These are phyloP conservation scores for Alopecurus myosuroides DNA, from an alignment of 176 grass and related monocot species.

Conservation along the genomic window DNA sequence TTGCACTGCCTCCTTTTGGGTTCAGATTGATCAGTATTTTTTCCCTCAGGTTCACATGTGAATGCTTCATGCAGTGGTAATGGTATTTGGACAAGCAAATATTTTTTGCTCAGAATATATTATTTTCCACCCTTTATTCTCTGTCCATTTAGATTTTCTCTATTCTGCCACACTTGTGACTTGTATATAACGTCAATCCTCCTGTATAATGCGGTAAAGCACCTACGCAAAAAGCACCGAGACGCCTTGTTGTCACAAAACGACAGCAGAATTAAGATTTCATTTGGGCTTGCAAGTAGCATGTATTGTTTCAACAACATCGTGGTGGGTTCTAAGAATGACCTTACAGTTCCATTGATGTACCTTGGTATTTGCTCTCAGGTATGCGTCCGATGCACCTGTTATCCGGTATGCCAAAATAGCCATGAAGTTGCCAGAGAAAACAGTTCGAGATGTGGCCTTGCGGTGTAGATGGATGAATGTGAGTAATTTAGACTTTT, in stretches of 20 bases:
- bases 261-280: not conserved
- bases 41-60: not conserved
- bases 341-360: not conserved
- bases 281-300: not conserved
- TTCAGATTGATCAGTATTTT: not conserved
- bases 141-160: not conserved
- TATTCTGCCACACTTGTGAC: not conserved
- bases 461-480: slow-evolving; percentile 91
- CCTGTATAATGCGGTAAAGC: not conserved
- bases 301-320: not conserved
- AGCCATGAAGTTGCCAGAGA: slow-evolving; percentile 75
- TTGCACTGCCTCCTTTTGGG: not conserved
- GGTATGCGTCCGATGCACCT: slow-evolving; percentile 65
- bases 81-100: not conserved
- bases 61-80: not conserved
- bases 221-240: not conserved
- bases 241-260: not conserved
- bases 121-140: not conserved
- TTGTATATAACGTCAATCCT: not conserved
- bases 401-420: slow-evolving; percentile 85
- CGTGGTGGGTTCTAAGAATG: not conserved
- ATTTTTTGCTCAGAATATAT: not conserved
- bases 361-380: slow-evolving; percentile 33
- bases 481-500: slow-evolving; percentile 45
- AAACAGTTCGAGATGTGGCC: slow-evolving; percentile 93